Evolutionary conservation across 192 early-diverging fungal genomes (phyloP).

Genomic region (Coemansia sp.): DNA sequence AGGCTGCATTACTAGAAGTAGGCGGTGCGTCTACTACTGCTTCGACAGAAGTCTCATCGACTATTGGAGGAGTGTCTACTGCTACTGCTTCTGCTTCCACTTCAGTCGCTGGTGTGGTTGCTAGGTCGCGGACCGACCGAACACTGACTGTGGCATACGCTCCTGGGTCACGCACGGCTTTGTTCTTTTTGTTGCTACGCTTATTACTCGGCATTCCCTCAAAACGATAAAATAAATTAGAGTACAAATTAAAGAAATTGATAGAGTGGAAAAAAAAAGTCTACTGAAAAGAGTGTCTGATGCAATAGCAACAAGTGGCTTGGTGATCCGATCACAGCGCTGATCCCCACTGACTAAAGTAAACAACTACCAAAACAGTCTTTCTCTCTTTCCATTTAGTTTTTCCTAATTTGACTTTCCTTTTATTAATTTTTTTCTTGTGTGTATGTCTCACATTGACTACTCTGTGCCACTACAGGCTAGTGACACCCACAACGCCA

Average conservation of each 20-base stretch:
- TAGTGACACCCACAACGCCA: background rate
- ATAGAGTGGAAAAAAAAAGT: too few relatives aligned
- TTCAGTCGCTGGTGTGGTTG: background rate
- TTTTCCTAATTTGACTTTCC: background rate
- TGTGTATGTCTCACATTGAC: constrained; percentile 19
- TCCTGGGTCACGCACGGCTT: constrained; percentile 18
- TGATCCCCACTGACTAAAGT: background rate
- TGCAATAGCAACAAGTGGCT: background rate
- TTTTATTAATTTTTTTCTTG: background rate
- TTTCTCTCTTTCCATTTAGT: too few relatives aligned
- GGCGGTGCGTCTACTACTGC: background rate
- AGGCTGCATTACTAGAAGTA: background rate
- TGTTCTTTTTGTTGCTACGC: background rate
- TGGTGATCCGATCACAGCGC: background rate
- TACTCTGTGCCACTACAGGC: background rate
- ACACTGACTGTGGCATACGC: constrained; percentile 23
- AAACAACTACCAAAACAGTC: background rate
- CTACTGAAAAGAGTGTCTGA: too few relatives aligned
- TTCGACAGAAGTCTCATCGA: background rate
- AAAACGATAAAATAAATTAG: background rate
- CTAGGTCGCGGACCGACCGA: background rate
- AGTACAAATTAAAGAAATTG: background rate
- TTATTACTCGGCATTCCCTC: background rate
- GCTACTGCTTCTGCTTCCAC: background rate
- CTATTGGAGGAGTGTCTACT: background rate